phyloP scores from a whole-genome alignment of 1,284 basidiomycete species.

The Cutaneotrichosporon cavernicola region DNA sequence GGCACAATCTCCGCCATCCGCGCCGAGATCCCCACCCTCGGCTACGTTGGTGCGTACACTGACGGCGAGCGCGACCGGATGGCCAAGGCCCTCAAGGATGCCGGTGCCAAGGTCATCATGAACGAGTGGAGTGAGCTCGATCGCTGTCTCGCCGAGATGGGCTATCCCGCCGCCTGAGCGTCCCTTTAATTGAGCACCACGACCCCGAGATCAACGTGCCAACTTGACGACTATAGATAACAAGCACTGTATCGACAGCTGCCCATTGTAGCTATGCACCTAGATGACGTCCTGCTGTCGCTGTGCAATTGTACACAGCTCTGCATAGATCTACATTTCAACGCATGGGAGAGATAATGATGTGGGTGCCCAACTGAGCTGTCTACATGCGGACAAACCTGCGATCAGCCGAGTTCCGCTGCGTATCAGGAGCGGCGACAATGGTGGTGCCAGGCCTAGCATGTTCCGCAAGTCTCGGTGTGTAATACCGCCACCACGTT shows the following conservation, averaged over 20 bases:
- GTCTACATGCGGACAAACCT: background rate
- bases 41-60: conserved; percentile 33
- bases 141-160: conserved; percentile 15
- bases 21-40: conserved; percentile 30
- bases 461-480: background rate
- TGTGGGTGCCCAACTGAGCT: background rate
- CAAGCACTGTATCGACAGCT: background rate
- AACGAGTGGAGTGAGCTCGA: conserved; percentile 30
- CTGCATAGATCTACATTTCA: background rate
- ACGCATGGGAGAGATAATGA: background rate
- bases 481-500: too few relatives aligned
- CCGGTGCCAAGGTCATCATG: conserved; percentile 31
- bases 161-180: background rate
- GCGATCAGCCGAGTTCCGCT: background rate
- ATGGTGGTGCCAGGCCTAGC: background rate
- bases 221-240: background rate
- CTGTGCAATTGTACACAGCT: background rate
- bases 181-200: too few relatives aligned
- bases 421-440: background rate
- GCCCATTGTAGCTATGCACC: background rate
- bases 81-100: conserved; percentile 22
- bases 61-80: conserved; percentile 25
- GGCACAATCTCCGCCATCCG: conserved; percentile 28
- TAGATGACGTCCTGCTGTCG: background rate
- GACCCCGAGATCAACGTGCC: background rate